These are phyloP conservation scores for Wickerhamiella shivajii DNA, from an alignment of 805 yeast genomes.

Conservation along the genomic window DNA sequence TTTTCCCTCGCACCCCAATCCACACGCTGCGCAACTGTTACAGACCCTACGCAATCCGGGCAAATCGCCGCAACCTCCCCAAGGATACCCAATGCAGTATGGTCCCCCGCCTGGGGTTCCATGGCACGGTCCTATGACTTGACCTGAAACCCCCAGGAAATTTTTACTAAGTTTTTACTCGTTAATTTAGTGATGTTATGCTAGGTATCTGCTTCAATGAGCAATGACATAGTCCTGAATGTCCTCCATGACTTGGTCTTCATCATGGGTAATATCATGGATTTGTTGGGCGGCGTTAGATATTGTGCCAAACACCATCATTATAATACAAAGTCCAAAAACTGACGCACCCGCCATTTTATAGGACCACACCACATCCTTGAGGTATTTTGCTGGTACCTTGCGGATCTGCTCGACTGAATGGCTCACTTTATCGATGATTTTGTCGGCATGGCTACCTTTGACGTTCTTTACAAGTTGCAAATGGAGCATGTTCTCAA, in stretches of 20 bases:
- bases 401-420: slow-evolving; percentile 36
- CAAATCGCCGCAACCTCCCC: too few species aligned
- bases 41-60: too few species aligned
- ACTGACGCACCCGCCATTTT: slow-evolving; percentile 36
- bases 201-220: too few species aligned
- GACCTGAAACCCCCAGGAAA: too few species aligned
- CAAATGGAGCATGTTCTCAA: slow-evolving; percentile 34
- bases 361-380: slow-evolving; percentile 32
- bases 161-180: too few species aligned
- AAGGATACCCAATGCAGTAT: too few species aligned
- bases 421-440: slow-evolving; percentile 31
- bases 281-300: slow-evolving; percentile 11
- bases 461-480: slow-evolving; percentile 21
- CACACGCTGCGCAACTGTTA: too few species aligned
- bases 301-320: slow-evolving; percentile 30
- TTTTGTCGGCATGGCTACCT: slow-evolving; percentile 32
- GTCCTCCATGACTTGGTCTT: slow-evolving; percentile 4
- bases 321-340: slow-evolving; percentile 30
- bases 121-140: too few species aligned
- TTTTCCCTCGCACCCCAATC: too few species aligned
- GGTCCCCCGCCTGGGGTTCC: too few species aligned
- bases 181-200: too few species aligned
- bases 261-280: slow-evolving; percentile 4
- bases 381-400: slow-evolving; percentile 33
- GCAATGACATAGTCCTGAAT: slow-evolving; percentile 3